A percentile compares a stretch with the other conserved stretches of the same genome.
These are phyloP conservation scores for Rhizodiscina lignyota DNA, from an alignment of 495 filamentous ascomycete genomes.

Conservation along the genomic window DNA sequence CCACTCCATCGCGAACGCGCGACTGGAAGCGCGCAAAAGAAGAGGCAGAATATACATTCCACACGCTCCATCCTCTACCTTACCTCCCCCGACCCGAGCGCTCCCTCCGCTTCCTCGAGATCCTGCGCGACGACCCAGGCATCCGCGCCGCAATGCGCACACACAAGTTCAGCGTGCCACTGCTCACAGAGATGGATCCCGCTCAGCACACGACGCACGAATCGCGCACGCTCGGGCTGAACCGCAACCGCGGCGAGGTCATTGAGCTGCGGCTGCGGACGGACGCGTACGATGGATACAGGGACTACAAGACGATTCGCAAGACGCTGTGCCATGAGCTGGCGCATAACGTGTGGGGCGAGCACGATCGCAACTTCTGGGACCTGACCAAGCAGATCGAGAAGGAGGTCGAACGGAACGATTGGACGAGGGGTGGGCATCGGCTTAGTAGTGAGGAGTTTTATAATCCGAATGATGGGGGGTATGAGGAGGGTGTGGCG, in stretches of 20 bases:
- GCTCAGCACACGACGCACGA: constrained; percentile 64
- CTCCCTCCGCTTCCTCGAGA: constrained; percentile 54
- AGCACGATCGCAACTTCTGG: constrained; percentile 83
- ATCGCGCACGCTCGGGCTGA: constrained; percentile 69
- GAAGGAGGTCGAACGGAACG: constrained; percentile 60
- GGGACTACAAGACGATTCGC: constrained; percentile 78
- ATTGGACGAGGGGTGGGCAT: constrained; percentile 55
- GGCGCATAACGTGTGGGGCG: constrained; percentile 72
- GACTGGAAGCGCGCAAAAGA: constrained; percentile 30
- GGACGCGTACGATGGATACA: constrained; percentile 84
- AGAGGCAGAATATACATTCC: constrained; percentile 62
- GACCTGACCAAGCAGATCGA: constrained; percentile 71
- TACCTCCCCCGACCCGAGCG: constrained; percentile 61
- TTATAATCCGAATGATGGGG: constrained; percentile 49
- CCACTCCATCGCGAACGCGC: constrained; percentile 16
- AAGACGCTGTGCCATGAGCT: constrained; percentile 92
- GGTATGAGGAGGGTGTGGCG: constrained; percentile 37
- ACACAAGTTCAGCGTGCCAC: constrained; percentile 70
- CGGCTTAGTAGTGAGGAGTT: constrained; percentile 49
- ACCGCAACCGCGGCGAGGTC: constrained; percentile 73
- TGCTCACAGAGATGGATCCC: constrained; percentile 93
- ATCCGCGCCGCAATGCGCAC: constrained; percentile 67
- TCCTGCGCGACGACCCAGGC: constrained; percentile 67
- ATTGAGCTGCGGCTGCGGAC: constrained; percentile 85
- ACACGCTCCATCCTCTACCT: constrained; percentile 52